These are phyloP conservation scores for Chernovozyma sophiae-reginae DNA, from an alignment of 1,139 yeast genomes.

Conservation along the genomic window DNA sequence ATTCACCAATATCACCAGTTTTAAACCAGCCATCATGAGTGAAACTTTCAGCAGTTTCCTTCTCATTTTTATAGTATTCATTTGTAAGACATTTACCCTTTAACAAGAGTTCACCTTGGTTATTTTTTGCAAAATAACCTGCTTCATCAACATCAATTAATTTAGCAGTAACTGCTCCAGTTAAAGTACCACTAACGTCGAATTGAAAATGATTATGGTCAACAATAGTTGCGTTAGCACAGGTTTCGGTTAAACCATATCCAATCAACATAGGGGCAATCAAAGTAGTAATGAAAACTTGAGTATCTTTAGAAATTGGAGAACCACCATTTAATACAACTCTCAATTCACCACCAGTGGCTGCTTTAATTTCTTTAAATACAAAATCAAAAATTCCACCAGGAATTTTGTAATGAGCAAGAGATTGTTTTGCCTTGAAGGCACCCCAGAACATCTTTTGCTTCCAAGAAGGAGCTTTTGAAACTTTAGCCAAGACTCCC, in stretches of 20 bases:
- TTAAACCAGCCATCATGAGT: conserved; percentile 89
- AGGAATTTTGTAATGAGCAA: conserved; percentile 66
- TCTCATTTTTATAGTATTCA: conserved; percentile 78
- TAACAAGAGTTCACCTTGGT: conserved; percentile 89
- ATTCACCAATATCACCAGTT: conserved; percentile 97
- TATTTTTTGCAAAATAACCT: conserved; percentile 84
- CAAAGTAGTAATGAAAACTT: conserved; percentile 68
- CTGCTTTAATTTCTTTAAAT: conserved; percentile 86
- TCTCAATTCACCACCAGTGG: conserved; percentile 89
- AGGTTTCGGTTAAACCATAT: conserved; percentile 95
- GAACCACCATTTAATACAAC: conserved; percentile 89
- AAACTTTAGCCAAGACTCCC: conserved; percentile 79
- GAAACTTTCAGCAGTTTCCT: conserved; percentile 76
- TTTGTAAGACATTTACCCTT: conserved; percentile 69
- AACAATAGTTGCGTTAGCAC: conserved; percentile 78
- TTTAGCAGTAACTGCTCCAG: conserved; percentile 82
- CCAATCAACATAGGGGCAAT: conserved; percentile 91
- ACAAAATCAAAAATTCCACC: conserved; percentile 63
- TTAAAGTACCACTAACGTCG: conserved; percentile 78
- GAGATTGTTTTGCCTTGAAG: conserved; percentile 61
- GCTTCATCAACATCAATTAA: conserved; percentile 90
- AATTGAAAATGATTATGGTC: conserved; percentile 62
- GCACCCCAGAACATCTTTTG: conserved; percentile 92
- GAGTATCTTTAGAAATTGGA: conserved; percentile 84
- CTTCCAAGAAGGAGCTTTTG: conserved; percentile 57